phyloP scores from a whole-genome alignment of 129 eudicot species.

The Artemisia argyi region DNA sequence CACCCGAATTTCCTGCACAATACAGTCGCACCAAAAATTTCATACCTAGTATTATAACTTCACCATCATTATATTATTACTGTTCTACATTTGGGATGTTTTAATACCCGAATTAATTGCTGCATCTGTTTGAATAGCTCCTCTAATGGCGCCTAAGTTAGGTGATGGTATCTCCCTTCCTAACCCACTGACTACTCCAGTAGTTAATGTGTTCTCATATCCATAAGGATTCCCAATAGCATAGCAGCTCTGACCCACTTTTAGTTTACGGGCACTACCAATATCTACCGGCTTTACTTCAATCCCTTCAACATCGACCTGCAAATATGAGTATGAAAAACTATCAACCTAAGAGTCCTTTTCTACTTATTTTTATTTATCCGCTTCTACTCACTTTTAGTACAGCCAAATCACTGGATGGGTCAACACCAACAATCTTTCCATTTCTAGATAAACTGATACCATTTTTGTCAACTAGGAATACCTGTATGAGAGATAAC shows the following conservation, averaged over 20 bases:
- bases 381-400: slow-evolving; percentile 55
- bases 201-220: slow-evolving; percentile 87
- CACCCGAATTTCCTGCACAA: slow-evolving; percentile 90
- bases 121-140: slow-evolving; percentile 99
- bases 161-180: slow-evolving; percentile 98
- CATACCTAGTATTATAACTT: too few species aligned
- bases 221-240: slow-evolving; percentile 98
- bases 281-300: slow-evolving; percentile 70
- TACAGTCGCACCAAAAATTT: background rate
- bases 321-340: background rate
- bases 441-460: slow-evolving; percentile 63
- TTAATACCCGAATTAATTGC: slow-evolving; percentile 84
- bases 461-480: slow-evolving; percentile 58
- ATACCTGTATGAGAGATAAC: slow-evolving; percentile 41
- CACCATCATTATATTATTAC: background rate
- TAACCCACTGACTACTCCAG: slow-evolving; percentile 97
- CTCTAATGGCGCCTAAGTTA: slow-evolving; percentile 84
- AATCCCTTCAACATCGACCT: slow-evolving; percentile 71
- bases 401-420: slow-evolving; percentile 85
- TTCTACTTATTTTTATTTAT: too few species aligned
- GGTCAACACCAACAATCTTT: slow-evolving; percentile 77
- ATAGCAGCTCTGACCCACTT: slow-evolving; percentile 90
- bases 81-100: background rate
- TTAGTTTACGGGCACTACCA: slow-evolving; percentile 59
- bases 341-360: too few species aligned